Evolutionary conservation across 371 early-diverging fungal genomes (phyloP), one percentile per base, ranked within the genome.

Genomic region (Syncephalis fuscata): DNA sequence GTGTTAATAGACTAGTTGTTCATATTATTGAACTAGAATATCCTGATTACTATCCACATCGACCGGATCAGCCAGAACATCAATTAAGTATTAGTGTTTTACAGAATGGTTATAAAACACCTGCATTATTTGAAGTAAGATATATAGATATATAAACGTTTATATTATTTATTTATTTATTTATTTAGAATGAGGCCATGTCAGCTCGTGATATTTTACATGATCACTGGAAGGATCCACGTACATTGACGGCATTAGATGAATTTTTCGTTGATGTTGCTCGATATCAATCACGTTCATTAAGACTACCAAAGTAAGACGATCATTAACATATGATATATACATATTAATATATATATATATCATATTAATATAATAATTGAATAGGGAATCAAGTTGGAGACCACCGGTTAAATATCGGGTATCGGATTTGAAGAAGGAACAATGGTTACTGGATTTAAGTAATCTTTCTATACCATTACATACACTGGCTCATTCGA

Each of bases 1-100:
- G n/a, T n/a, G n/a, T n/a, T n/a, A 32, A 7, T 32, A 32, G 32
- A 32, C 32, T 4, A 32, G 32, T 7, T 32, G 11, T 32, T 24
- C 7, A 43, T 19, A 38, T 4, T 2, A 37, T 41, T 10, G 4
- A 7, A 3, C 42, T 68, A 50, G 84, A 78, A 1, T 75, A 68
- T 51, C 74, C 82, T 17, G 84, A 75, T 39, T 70, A 79, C 45
- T 78, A 73, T 45, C 78, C 80, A 3, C 78, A 78, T 44, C 51
- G 59, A 7, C 54, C 68, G 11, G 63, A 57, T n/a, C 77, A 76
- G 50, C 70, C 67, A n/a, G 80, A 79, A 55, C 72, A 73, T 52
- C 64, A 61, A 22, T 58, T 80, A 55, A 78, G 4, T 48, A 63
- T 1, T 16, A 44, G 20, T 52, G 59, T 48, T 3, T 2, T 44